Evolutionary conservation across 805 yeast genomes (phyloP).

Genomic region (Candida coquimbonensis): DNA sequence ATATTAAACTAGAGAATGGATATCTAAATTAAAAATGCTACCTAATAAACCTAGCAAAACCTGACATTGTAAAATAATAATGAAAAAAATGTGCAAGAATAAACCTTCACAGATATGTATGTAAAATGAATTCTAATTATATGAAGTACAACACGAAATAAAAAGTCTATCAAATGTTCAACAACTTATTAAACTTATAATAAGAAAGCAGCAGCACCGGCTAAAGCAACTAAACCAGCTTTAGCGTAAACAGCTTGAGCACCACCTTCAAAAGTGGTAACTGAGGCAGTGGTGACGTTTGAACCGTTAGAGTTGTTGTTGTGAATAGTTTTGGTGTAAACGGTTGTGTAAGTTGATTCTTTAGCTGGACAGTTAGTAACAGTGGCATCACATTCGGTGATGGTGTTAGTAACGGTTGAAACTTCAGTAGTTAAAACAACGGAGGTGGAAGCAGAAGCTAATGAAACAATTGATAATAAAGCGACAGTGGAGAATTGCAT

Average conservation of each 20-base stretch:
- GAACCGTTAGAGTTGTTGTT: slow-evolving; percentile 8
- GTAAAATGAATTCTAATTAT: background rate
- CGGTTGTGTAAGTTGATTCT: background rate
- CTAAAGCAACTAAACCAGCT: slow-evolving; percentile 25
- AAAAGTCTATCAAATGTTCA: background rate
- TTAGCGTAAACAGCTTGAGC: slow-evolving; percentile 20
- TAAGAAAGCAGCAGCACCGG: slow-evolving; percentile 24
- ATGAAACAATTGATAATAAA: slow-evolving; percentile 19
- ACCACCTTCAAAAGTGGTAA: slow-evolving; percentile 24
- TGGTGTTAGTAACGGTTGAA: slow-evolving; percentile 5
- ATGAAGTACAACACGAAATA: background rate
- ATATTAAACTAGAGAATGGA: background rate
- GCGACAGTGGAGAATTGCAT: slow-evolving; percentile 28
- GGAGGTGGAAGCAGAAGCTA: slow-evolving; percentile 18
- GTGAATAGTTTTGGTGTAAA: background rate
- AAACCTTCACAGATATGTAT: no score
- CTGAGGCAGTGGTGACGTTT: slow-evolving; percentile 19
- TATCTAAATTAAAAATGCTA: background rate
- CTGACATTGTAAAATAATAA: no score
- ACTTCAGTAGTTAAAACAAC: slow-evolving; percentile 4
- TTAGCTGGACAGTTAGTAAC: slow-evolving; percentile 12
- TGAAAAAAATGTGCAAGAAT: no score
- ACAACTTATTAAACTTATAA: slow-evolving; percentile 16
- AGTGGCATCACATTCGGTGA: slow-evolving; percentile 12
- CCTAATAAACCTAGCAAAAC: no score